Evolutionary conservation across 352 stramenopile genomes (phyloP).

Genomic region (Globisporangium orthogonon): DNA sequence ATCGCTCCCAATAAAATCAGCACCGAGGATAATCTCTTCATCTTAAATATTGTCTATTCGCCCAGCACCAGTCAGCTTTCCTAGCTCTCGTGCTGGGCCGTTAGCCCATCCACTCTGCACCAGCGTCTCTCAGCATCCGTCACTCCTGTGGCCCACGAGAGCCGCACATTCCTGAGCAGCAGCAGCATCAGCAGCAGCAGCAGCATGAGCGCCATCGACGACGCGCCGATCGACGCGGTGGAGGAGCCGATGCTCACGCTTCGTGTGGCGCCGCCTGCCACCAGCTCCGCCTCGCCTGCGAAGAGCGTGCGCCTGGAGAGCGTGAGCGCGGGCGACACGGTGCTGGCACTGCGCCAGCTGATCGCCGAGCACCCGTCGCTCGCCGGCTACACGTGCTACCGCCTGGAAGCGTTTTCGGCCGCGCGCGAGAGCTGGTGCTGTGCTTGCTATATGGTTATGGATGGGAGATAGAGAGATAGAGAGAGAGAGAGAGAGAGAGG

Average conservation of each 20-base stretch:
- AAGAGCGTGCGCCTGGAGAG: constrained; percentile 54
- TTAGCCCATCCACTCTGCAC: constrained; percentile 22
- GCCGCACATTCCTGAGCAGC: constrained; percentile 1
- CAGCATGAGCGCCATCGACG: constrained; percentile 1
- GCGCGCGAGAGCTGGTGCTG: constrained; percentile 21
- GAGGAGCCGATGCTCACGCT: constrained; percentile 54
- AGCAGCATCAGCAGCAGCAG: constrained; percentile 2
- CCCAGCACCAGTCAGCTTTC: not conserved
- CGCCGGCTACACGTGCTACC: constrained; percentile 84
- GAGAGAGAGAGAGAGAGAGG: not conserved
- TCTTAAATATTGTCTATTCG: not conserved
- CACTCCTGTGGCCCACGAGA: constrained; percentile 88
- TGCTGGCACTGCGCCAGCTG: constrained; percentile 78
- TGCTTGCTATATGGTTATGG: not conserved
- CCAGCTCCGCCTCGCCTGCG: not conserved
- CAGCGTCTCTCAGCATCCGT: constrained; percentile 94
- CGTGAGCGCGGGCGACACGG: constrained; percentile 68
- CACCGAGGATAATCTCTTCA: no score
- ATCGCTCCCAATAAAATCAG: no score
- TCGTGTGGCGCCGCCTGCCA: constrained; percentile 34
- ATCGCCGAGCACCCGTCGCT: constrained; percentile 79
- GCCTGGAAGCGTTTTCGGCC: constrained; percentile 45
- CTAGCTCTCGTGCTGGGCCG: constrained; percentile 57
- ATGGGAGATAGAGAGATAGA: not conserved
- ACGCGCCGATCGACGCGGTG: constrained; percentile 8